Evolutionary conservation across 2,329 filamentous ascomycete genomes (phyloP), one percentile per base, ranked within the genome.

Genomic region (Fusarium circinatum): DNA sequence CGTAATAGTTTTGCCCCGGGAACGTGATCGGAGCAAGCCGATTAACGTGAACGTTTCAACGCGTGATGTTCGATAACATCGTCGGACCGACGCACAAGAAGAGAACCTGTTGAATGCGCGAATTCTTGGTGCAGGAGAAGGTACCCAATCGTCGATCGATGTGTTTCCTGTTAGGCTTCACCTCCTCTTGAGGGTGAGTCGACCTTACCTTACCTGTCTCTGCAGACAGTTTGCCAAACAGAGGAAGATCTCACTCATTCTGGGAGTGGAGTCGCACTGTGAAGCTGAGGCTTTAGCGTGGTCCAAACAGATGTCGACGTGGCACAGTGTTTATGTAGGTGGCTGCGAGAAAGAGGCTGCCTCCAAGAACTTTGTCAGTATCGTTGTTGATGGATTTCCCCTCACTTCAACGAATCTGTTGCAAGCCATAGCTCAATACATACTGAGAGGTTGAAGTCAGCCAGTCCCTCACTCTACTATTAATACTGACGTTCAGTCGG

Each of bases 261-360:
- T 28, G 18, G 14, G 32, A 36, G 44, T 66, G 41, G 49, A 36
- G 30, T 36, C 58, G 36, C 64, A 72, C 70, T 72, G 70, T 72
- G 56, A 52, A 62, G 66, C 62, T 52, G 44, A 49, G 48, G 67
- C 44, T 39, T 52, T 65, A 42, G 54, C 24, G 24, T 48, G 51
- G 62, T 28, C 58, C 38, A 58, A 58, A 47, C 26, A 54, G 24
- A 52, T 39, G 59, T 44, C 47, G 56, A 58, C 57, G 66, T 70
- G 65, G 68, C 68, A 74, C 71, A 65, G 71, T 74, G 64, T 45
- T 45, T 57, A 26, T 51, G 30, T 24, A 45, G 54, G 55, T 56
- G 47, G 47, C 45, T 66, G 15, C 20, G 32, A 62, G 51, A 18
- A 55, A 20, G 51, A 45, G 45, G 55, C 58, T 63, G 24, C 55